These are phyloP conservation scores for Triticum aestivum DNA, from an alignment of 176 grass and related monocot species.

Conservation along the genomic window IWGSC_CS_RefSeq_v2.1 NC_057807.1:560532336-560532835, in stretches of 20 bases:
- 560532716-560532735: constrained; percentile 42
- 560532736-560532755: constrained; percentile 66
- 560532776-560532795: constrained; percentile 8
- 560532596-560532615: constrained; percentile 59
- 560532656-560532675: constrained; percentile 45
- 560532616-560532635: constrained; percentile 51
- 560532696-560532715: constrained; percentile 69
- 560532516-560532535: constrained; percentile 58
- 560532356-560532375: constrained; percentile 33
- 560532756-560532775: neutral
- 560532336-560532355: constrained; percentile 57
- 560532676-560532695: constrained; percentile 41
- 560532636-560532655: constrained; percentile 56
- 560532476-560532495: constrained; percentile 50
- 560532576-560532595: constrained; percentile 61
- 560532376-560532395: constrained; percentile 54
- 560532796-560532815: neutral
- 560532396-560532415: constrained; percentile 52
- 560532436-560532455: constrained; percentile 63
- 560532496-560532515: constrained; percentile 68
- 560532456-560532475: constrained; percentile 58
- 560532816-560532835: neutral
- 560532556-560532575: constrained; percentile 52
- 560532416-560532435: constrained; percentile 41
- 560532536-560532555: constrained; percentile 48